Conservation (phyloP, 169 alveolate species). For the Sarcocystis neurona region DNA sequence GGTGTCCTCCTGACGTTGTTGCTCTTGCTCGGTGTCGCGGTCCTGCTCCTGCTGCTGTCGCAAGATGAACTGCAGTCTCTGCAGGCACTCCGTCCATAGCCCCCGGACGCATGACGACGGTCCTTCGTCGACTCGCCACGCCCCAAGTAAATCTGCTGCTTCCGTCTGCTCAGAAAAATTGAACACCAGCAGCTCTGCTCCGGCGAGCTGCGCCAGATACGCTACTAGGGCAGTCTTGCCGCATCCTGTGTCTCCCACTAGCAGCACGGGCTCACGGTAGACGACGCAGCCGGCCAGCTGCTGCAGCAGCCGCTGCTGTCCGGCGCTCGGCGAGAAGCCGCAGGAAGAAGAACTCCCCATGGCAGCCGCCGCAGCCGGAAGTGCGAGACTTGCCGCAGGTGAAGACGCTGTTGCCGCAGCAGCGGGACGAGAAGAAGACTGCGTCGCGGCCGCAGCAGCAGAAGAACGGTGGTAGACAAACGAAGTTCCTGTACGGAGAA, state of each 20-base stretch:
- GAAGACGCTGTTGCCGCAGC: conserved; percentile 20
- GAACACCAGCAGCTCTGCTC: conserved; percentile 88
- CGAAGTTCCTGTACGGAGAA: no score
- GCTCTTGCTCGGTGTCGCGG: no score
- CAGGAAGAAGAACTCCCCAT: background rate
- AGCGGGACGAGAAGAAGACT: no score
- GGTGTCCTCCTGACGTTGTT: no score
- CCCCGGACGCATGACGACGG: background rate
- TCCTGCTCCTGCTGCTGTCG: no score
- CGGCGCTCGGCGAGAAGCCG: conserved; percentile 66
- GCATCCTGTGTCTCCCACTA: conserved; percentile 99
- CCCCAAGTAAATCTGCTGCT: conserved; percentile 89
- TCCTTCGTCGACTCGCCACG: conserved; percentile 61
- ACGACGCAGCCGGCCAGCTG: conserved; percentile 79
- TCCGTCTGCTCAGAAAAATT: conserved; percentile 93
- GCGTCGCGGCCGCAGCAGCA: no score
- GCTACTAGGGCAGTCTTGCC: conserved; percentile 97
- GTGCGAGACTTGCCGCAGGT: background rate
- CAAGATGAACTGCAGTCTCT: no score
- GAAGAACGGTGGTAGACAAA: no score
- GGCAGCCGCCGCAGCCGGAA: background rate
- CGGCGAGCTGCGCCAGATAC: conserved; percentile 85
- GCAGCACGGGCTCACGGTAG: conserved; percentile 92
- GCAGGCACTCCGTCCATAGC: conserved; percentile 3
- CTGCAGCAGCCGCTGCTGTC: conserved; percentile 82